A percentile compares a stretch with the other conserved stretches of the same genome.
Conservation (phyloP, 495 filamentous ascomycete genomes). For the Lasiosphaeria hispida region DNA sequence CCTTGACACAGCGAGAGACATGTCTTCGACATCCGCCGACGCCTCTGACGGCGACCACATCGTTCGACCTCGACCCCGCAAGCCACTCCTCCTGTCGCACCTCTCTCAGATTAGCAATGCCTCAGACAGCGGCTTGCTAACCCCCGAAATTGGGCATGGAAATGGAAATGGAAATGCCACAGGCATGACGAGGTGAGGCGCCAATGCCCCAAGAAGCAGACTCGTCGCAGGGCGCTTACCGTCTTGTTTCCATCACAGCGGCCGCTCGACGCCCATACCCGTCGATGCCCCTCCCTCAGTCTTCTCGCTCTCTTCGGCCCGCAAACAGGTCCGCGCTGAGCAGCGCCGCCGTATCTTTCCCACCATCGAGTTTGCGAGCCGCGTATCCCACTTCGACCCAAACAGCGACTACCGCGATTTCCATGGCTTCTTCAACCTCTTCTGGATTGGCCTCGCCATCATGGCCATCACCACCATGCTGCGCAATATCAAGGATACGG, state of each 20-base stretch:
- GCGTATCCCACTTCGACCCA: conserved; percentile 95
- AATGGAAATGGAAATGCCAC: conserved; percentile 30
- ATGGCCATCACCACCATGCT: conserved; percentile 93
- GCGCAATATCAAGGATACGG: conserved; percentile 92
- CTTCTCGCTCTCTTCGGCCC: conserved; percentile 77
- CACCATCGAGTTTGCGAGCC: conserved; percentile 88
- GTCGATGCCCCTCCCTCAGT: conserved; percentile 88
- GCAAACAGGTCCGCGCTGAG: conserved; percentile 81
- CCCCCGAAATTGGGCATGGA: conserved; percentile 27
- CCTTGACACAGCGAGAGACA: background rate
- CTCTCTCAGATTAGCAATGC: conserved; percentile 34
- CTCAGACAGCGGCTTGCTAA: conserved; percentile 37
- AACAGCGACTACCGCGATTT: conserved; percentile 90
- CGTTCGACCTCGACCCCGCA: conserved; percentile 42
- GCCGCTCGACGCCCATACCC: conserved; percentile 83
- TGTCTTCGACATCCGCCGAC: conserved; percentile 31
- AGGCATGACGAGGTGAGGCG: conserved; percentile 38
- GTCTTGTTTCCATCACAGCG: conserved; percentile 49
- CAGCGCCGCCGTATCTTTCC: conserved; percentile 85
- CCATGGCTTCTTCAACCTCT: conserved; percentile 93
- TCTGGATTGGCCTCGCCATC: conserved; percentile 94
- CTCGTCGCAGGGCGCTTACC: conserved; percentile 10
- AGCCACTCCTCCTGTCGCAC: conserved; percentile 42
- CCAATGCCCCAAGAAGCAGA: background rate
- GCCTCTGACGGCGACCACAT: conserved; percentile 34